A percentile compares a stretch with the other conserved stretches of the same genome.
These are phyloP conservation scores for Pythium chondricola DNA, from an alignment of 352 stramenopile genomes.

Conservation along the genomic window DNA sequence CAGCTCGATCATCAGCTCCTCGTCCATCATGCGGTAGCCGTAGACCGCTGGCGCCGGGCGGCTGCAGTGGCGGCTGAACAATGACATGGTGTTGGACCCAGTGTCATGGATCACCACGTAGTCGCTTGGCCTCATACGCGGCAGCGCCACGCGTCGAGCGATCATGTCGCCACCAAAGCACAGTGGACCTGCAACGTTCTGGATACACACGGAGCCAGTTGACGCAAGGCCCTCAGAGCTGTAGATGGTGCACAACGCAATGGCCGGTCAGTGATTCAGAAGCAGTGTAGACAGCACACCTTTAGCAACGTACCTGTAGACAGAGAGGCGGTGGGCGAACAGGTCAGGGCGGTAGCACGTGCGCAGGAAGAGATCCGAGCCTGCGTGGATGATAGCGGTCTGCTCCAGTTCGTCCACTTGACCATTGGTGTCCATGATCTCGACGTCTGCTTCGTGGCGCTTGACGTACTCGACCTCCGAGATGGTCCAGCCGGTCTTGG, in stretches of 20 bases:
- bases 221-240: constrained; percentile 46
- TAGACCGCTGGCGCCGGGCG: constrained; percentile 75
- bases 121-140: constrained; percentile 59
- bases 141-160: constrained; percentile 45
- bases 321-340: constrained; percentile 73
- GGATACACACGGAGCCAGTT: constrained; percentile 26
- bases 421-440: constrained; percentile 10
- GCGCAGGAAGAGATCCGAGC: constrained; percentile 87
- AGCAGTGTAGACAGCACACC: too few relatives aligned
- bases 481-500: constrained; percentile 83
- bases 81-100: constrained; percentile 83
- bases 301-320: constrained; percentile 78
- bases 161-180: constrained; percentile 91
- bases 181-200: constrained; percentile 88
- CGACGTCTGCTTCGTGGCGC: constrained; percentile 29
- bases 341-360: constrained; percentile 80
- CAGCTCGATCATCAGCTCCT: constrained; percentile 52
- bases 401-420: constrained; percentile 26
- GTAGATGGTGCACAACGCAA: constrained; percentile 2
- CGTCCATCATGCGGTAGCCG: constrained; percentile 46
- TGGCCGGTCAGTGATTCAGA: too few relatives aligned
- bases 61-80: constrained; percentile 87
- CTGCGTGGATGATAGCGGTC: constrained; percentile 86
- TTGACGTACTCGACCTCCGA: constrained; percentile 91
- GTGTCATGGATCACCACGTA: constrained; percentile 86